Evolutionary conservation across 306 rosid species (phyloP), one percentile per base, ranked within the genome.

Genomic region (Glycyrrhiza uralensis): DNA sequence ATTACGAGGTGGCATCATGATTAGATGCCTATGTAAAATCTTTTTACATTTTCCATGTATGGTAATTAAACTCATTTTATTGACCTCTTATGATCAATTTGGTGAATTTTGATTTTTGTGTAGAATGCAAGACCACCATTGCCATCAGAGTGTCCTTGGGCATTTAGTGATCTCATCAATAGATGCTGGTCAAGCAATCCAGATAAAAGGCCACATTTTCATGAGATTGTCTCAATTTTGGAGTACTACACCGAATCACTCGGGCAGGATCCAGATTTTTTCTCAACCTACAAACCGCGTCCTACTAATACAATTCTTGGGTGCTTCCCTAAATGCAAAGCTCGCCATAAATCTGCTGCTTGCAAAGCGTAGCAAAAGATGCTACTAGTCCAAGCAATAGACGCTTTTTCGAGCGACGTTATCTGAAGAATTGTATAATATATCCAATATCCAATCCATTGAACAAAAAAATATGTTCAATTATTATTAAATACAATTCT

Each of bases 71-170:
- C n/a, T n/a, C n/a, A n/a, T n/a, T n/a, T n/a, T 39, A 26, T 12
- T 18, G 4, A 5, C 4, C 10, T 50, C 24, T 33, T 35, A 61
- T 12, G 52, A 20, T 51, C 17, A 41, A 23, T 9, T 42, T 69
- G 66, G 50, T 78, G 56, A 39, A 9, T n/a, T 30, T 57, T 59
- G 12, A 22, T 57, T 23, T 23, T 74, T 64, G 50, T 80, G 87
- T 81, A 94, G 99, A 94, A 94, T 84, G 94, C 88, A 78, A 94
- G 99, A 69, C 99, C 99, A 1, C 95, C 97, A 22, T 59, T 94
- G 76, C 97, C 96, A 39, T 46, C 90, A 2, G 85, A 78, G 46
- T 94, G 99, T 76, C 99, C 99, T 0, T n/a, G 29, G 78, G 92
- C 91, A 44, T 84, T 94, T 33, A 72, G 92, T 69, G 76, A 80